phyloP scores from a whole-genome alignment of 2,329 filamentous ascomycete genomes.

The Ilyonectria mors-panacis region DNA sequence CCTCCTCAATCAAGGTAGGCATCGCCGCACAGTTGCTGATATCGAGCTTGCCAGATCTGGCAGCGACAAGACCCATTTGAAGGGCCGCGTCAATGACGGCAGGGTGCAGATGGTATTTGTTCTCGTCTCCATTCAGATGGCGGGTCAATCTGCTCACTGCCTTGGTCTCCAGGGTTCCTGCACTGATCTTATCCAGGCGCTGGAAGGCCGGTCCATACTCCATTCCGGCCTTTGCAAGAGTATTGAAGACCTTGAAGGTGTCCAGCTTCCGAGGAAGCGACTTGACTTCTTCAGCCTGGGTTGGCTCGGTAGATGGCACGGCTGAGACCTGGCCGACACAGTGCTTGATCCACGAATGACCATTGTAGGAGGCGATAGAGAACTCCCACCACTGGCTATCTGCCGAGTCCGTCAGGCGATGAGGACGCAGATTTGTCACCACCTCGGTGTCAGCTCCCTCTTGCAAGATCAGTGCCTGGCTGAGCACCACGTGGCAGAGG shows the following conservation, averaged over 20 bases:
- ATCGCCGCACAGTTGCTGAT: too few species aligned
- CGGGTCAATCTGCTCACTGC: slow-evolving; percentile 32
- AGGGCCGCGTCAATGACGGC: slow-evolving; percentile 16
- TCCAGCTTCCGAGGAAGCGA: slow-evolving; percentile 38
- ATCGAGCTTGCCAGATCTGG: too few species aligned
- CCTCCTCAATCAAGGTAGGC: too few species aligned
- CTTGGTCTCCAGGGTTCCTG: slow-evolving; percentile 30
- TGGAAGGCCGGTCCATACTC: slow-evolving; percentile 52
- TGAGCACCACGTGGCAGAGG: slow-evolving; percentile 41
- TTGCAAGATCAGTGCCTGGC: slow-evolving; percentile 50
- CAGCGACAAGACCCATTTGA: too few species aligned
- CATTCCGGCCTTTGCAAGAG: slow-evolving; percentile 49
- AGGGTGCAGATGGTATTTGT: slow-evolving; percentile 56
- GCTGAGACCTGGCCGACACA: slow-evolving; percentile 28
- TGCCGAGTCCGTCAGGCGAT: slow-evolving; percentile 40
- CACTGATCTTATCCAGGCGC: slow-evolving; percentile 39
- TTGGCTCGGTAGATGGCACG: not conserved
- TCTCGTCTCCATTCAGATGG: slow-evolving; percentile 36
- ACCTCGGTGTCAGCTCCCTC: slow-evolving; percentile 49
- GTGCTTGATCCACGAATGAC: slow-evolving; percentile 44
- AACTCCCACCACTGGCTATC: slow-evolving; percentile 53
- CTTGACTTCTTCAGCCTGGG: not conserved
- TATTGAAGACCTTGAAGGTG: slow-evolving; percentile 44
- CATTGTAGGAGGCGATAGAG: slow-evolving; percentile 43
- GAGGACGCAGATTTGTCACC: slow-evolving; percentile 48